Conservation (phyloP, 1,284 basidiomycete genomes). For the Caloboletus firmus region DNA sequence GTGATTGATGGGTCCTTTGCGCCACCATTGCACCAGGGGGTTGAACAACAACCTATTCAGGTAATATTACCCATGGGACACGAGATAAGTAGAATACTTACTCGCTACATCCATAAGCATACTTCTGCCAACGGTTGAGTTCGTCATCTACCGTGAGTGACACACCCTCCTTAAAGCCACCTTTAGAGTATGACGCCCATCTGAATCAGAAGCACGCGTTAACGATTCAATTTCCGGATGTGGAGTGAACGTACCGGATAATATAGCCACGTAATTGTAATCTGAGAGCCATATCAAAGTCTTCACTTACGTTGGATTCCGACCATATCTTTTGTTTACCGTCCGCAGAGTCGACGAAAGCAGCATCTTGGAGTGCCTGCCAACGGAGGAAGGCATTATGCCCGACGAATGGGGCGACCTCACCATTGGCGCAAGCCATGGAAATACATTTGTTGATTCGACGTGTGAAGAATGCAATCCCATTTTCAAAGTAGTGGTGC, state of each 20-base stretch:
- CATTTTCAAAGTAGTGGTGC: conserved; percentile 84
- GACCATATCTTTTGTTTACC: conserved; percentile 77
- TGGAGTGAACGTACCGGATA: conserved; percentile 8
- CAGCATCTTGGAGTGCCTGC: conserved; percentile 79
- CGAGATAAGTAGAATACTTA: conserved; percentile 2
- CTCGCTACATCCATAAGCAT: conserved; percentile 60
- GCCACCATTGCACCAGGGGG: conserved; percentile 71
- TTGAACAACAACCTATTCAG: conserved; percentile 75
- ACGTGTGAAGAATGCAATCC: conserved; percentile 80
- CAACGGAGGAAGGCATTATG: conserved; percentile 88
- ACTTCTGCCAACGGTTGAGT: conserved; percentile 85
- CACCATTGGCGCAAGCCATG: conserved; percentile 74
- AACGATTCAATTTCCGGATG: conserved; percentile 4
- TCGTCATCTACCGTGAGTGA: conserved; percentile 79
- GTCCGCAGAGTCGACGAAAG: conserved; percentile 60
- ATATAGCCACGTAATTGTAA: conserved; percentile 42
- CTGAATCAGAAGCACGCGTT: conserved; percentile 30
- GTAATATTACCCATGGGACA: conserved; percentile 14
- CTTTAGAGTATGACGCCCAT: conserved; percentile 81
- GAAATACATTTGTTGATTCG: conserved; percentile 79
- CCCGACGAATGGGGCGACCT: conserved; percentile 84
- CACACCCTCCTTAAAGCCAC: conserved; percentile 87
- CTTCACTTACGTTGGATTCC: conserved; percentile 81
- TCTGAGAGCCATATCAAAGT: conserved; percentile 83
- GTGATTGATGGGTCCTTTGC: conserved; percentile 72